Base-by-base conservation (phyloP, 495 filamentous ascomycete species). In the Aspergillus sclerotiicarbonarius region DNA sequence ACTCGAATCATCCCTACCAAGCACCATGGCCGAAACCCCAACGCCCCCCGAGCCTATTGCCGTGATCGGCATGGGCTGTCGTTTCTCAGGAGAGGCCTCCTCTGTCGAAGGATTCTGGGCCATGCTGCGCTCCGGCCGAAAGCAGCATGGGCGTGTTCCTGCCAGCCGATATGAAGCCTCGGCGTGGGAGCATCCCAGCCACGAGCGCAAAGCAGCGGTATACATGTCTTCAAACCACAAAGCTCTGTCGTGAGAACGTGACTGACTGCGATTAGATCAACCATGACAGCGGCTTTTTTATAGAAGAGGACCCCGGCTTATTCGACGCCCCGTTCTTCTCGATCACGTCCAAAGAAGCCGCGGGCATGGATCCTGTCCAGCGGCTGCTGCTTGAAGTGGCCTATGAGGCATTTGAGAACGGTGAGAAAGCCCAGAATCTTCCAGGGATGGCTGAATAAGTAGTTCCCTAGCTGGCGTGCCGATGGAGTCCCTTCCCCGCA, bases 391-490 rank as follows among this genome's bases (percentile, higher is more conserved):
- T 87, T 4, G 84, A 86, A 61, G 67, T 74, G 4, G 71, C 78
- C 15, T 87, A 84, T 37, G 81, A 85, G 57, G 77, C 78, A 0
- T 69, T 87, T 18, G 82, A 87, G 58, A 82, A 80, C 63, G 62
- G 59, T 59, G 52, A 21, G 44, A n/a, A n/a, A n/a, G n/a, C n/a
- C n/a, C n/a, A n/a, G n/a, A n/a, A n/a, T n/a, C n/a, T n/a, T n/a
- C n/a, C n/a, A n/a, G n/a, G n/a, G n/a, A n/a, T n/a, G n/a, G n/a
- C n/a, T n/a, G n/a, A n/a, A n/a, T n/a, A n/a, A n/a, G n/a, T n/a
- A n/a, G n/a, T n/a, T n/a, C n/a, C n/a, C n/a, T 51, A 69, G 69
- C 61, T n/a, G 76, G 76, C 13, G 51, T 79, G 7, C 64, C 72
- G 1, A 62, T 81, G 8, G 70, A 76, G 3, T 61, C 67, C 7